A percentile compares a stretch with the other conserved stretches of the same genome.
Conservation (phyloP, 2,329 filamentous ascomycete species). For the Apiospora aurea region DNA sequence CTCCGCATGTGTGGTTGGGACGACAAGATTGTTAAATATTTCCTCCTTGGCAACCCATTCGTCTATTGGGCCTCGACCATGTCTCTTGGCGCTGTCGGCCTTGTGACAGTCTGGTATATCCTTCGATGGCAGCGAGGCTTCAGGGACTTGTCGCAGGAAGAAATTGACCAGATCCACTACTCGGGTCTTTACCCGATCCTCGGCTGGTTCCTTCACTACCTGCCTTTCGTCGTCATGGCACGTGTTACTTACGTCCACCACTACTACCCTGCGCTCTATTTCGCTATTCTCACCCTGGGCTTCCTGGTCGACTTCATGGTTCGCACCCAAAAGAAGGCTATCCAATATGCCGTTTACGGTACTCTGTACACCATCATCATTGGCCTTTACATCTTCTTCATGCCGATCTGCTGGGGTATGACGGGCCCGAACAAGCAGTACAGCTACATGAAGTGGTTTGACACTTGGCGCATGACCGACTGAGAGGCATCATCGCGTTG, state of each 20-base stretch:
- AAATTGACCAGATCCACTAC: constrained; percentile 96
- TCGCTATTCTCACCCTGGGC: constrained; percentile 87
- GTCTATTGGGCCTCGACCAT: constrained; percentile 95
- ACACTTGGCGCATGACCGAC: constrained; percentile 84
- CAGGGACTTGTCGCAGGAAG: constrained; percentile 76
- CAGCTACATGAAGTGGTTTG: constrained; percentile 93
- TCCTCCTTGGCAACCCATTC: constrained; percentile 93
- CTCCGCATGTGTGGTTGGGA: constrained; percentile 99
- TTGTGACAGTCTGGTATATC: constrained; percentile 82
- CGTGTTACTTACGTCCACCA: constrained; percentile 99
- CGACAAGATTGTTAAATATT: constrained; percentile 95
- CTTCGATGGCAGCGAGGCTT: constrained; percentile 97
- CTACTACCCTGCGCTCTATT: constrained; percentile 98
- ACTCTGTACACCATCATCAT: constrained; percentile 77
- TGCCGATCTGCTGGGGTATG: constrained; percentile 97
- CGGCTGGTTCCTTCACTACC: constrained; percentile 95
- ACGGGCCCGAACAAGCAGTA: constrained; percentile 83
- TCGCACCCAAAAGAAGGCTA: constrained; percentile 66
- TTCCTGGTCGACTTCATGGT: constrained; percentile 89
- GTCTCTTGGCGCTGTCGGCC: constrained; percentile 74
- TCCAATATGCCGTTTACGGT: constrained; percentile 75
- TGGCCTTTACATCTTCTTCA: constrained; percentile 87
- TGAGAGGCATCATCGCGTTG: constrained; percentile 38
- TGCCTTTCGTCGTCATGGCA: constrained; percentile 96
- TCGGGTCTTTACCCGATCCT: constrained; percentile 88